Evolutionary conservation across 306 rosid genomes (phyloP).

Genomic region (Abrus pulchellus): DNA sequence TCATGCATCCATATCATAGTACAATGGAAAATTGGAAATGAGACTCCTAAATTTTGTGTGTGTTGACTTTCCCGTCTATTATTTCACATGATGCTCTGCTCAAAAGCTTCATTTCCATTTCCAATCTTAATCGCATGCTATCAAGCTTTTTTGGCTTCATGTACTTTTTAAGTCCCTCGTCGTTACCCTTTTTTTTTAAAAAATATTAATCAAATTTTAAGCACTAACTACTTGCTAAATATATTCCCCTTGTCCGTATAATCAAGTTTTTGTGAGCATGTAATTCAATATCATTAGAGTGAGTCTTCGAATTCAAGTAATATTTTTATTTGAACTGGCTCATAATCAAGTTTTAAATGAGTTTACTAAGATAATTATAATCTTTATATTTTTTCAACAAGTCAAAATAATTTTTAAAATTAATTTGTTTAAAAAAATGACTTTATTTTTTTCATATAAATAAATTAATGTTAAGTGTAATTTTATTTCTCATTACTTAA

Average conservation of each 20-base stretch:
- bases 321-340: too few relatives aligned
- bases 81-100: conserved; percentile 44
- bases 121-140: conserved; percentile 50
- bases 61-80: conserved; percentile 56
- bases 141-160: conserved; percentile 44
- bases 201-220: conserved; percentile 32
- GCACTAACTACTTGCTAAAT: conserved; percentile 11
- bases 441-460: too few relatives aligned
- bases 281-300: background rate
- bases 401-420: too few relatives aligned
- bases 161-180: conserved; percentile 11
- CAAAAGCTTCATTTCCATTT: conserved; percentile 43
- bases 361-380: too few relatives aligned
- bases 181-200: background rate
- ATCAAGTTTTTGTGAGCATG: background rate
- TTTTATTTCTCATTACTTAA: background rate
- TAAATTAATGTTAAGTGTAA: too few relatives aligned
- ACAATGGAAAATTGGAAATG: conserved; percentile 22
- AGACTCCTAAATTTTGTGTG: background rate
- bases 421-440: too few relatives aligned
- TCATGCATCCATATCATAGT: conserved; percentile 26
- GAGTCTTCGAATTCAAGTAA: background rate
- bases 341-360: too few relatives aligned
- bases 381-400: too few relatives aligned
- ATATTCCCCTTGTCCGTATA: conserved; percentile 9